phyloP scores from a whole-genome alignment of 1,284 basidiomycete genomes.

The Schizophyllum amplum region DNA sequence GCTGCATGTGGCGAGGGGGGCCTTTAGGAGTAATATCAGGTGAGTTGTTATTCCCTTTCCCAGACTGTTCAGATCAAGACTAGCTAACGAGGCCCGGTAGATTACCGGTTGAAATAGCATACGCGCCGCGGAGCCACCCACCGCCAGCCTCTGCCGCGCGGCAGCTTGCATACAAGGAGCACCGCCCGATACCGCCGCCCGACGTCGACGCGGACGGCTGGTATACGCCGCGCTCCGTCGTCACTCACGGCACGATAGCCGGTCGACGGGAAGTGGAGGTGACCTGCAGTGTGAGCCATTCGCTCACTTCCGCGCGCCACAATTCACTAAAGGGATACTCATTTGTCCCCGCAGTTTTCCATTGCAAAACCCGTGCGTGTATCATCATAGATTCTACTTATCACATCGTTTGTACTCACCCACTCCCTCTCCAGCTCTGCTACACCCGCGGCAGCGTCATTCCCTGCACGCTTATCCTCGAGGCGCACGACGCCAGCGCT shows the following conservation, averaged over 20 bases:
- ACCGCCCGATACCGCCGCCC: constrained; percentile 22
- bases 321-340: no score
- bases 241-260: not conserved
- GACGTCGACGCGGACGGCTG: constrained; percentile 24
- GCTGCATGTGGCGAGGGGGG: constrained; percentile 20
- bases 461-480: constrained; percentile 25
- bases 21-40: constrained; percentile 23
- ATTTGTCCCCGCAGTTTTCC: no score
- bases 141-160: constrained; percentile 26
- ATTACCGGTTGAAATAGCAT: constrained; percentile 26
- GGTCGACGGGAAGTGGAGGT: not conserved
- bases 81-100: no score
- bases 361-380: no score
- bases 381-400: no score
- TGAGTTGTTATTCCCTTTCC: no score
- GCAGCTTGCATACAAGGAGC: constrained; percentile 27
- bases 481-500: constrained; percentile 23
- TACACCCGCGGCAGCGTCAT: constrained; percentile 33
- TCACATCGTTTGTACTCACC: no score
- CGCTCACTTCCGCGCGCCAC: no score
- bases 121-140: constrained; percentile 26
- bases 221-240: constrained; percentile 3
- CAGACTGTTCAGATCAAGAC: no score
- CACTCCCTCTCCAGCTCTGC: constrained; percentile 26
- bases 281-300: not conserved